Percentiles rank a stretch among this genome's conserved stretches.
phyloP scores from a whole-genome alignment of 306 rosid species.

The Fragaria iinumae region DNA sequence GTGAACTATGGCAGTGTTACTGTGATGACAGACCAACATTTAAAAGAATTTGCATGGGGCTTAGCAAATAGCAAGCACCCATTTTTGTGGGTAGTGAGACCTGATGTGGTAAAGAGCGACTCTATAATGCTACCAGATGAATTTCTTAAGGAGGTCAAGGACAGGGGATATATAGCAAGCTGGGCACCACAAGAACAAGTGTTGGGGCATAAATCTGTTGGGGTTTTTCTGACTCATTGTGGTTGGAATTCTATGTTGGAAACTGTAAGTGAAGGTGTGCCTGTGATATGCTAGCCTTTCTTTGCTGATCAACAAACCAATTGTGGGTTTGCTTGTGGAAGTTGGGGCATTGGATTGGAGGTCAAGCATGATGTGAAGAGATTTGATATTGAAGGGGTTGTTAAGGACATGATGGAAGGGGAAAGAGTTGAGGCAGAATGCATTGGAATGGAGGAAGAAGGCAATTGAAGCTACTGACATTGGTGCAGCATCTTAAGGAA shows the following conservation, averaged over 20 bases:
- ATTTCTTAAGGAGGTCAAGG: constrained; percentile 34
- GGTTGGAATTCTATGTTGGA: constrained; percentile 57
- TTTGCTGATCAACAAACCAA: constrained; percentile 51
- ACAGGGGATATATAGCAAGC: constrained; percentile 36
- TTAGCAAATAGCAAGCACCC: constrained; percentile 41
- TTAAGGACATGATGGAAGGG: constrained; percentile 45
- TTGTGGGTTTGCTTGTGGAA: constrained; percentile 38
- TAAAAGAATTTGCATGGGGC: constrained; percentile 54
- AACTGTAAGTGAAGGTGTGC: constrained; percentile 38
- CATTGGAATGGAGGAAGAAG: constrained; percentile 35
- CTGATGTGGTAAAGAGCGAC: constrained; percentile 37
- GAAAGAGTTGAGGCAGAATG: constrained; percentile 26
- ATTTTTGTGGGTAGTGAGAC: constrained; percentile 48
- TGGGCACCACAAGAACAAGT: constrained; percentile 52
- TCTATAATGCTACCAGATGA: constrained; percentile 22
- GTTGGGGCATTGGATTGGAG: constrained; percentile 48
- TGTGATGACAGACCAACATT: constrained; percentile 28
- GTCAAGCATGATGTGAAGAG: constrained; percentile 35
- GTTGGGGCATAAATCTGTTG: constrained; percentile 40
- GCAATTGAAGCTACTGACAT: constrained; percentile 35
- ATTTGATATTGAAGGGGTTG: constrained; percentile 26
- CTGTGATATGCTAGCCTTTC: constrained; percentile 59
- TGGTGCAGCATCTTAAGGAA: constrained; percentile 36
- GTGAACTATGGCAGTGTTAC: constrained; percentile 45
- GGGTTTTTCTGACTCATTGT: constrained; percentile 43